phyloP scores from a whole-genome alignment of 352 stramenopile species.

The Pythium chondricola region DNA sequence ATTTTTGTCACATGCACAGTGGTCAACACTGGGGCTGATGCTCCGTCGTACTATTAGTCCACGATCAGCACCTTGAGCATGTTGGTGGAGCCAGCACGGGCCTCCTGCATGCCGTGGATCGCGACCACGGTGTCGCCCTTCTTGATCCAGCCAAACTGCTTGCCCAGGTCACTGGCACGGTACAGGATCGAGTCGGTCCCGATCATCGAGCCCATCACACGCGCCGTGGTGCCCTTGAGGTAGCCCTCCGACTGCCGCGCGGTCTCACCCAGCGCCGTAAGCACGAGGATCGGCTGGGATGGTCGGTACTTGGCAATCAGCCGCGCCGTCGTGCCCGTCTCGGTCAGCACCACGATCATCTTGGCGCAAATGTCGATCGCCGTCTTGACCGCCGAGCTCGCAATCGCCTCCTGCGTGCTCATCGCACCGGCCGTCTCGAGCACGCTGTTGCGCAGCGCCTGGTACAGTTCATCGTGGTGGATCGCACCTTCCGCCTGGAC shows the following conservation, averaged over 20 bases:
- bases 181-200: constrained; percentile 89
- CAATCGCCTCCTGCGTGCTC: constrained; percentile 91
- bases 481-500: constrained; percentile 86
- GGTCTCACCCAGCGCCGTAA: constrained; percentile 59
- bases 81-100: constrained; percentile 85
- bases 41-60: constrained; percentile 57
- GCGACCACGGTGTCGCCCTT: constrained; percentile 83
- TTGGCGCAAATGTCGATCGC: constrained; percentile 95
- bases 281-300: constrained; percentile 69
- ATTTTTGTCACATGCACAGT: too few relatives aligned
- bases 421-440: constrained; percentile 65
- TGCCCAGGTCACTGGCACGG: constrained; percentile 80
- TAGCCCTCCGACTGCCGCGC: constrained; percentile 56
- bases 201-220: constrained; percentile 83
- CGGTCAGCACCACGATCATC: constrained; percentile 96
- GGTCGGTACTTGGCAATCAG: constrained; percentile 95
- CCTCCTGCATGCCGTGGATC: constrained; percentile 88
- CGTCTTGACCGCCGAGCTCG: constrained; percentile 96
- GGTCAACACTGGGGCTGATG: too few relatives aligned
- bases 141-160: constrained; percentile 85
- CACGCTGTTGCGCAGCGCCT: constrained; percentile 68
- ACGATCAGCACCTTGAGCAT: constrained; percentile 90
- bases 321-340: constrained; percentile 91
- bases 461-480: constrained; percentile 88
- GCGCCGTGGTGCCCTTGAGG: constrained; percentile 56